Evolutionary conservation across 345 rosid species (phyloP), one percentile per base, ranked within the genome.

Genomic region (Eucalyptus paniculata): DNA sequence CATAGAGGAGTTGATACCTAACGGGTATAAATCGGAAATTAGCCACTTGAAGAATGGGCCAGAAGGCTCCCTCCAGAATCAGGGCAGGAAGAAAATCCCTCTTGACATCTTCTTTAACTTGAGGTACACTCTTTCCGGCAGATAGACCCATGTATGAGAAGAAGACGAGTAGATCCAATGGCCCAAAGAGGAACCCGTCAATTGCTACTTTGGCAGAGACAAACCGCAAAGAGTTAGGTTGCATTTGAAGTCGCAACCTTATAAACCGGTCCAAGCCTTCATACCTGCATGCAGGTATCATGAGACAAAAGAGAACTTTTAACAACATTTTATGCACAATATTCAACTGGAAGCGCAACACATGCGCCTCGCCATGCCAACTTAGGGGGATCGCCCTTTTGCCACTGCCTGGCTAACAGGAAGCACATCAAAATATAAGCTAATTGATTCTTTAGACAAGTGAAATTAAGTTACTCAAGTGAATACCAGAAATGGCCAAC

Each of bases 41-140:
- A 4, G 95, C 98, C 87, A 97, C 91, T 94, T 98, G 98, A 90
- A 96, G 93, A 42, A 97, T 91, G 9, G 99, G 99, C 98, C 99
- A 97, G 86, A 95, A 89, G 56, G 97, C 96, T 11, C 99, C 99
- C 91, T 97, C 99, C 86, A 97, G 89, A 87, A 95, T 92, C 93
- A 98, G 88, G 88, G 99, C 98, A 2, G 99, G 99, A 44, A 96
- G 92, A 90, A 98, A 97, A 92, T 98, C 99, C 88, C 99, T 96
- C 94, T 94, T 96, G 91, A 98, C 72, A 47, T 94, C 98, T 94
- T 96, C 97, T 93, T 95, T 97, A 87, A 97, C 98, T 93, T 94
- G 96, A 37, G 93, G 85, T 26, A 90, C 89, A 90, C 87, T 96
- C 94, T 97, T 97, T 50, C 99, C 98, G 4, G 96, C 86, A 44